These are phyloP conservation scores for Aspergillus candidus DNA, from an alignment of 2,329 filamentous ascomycete species.

Conservation along the genomic window DNA sequence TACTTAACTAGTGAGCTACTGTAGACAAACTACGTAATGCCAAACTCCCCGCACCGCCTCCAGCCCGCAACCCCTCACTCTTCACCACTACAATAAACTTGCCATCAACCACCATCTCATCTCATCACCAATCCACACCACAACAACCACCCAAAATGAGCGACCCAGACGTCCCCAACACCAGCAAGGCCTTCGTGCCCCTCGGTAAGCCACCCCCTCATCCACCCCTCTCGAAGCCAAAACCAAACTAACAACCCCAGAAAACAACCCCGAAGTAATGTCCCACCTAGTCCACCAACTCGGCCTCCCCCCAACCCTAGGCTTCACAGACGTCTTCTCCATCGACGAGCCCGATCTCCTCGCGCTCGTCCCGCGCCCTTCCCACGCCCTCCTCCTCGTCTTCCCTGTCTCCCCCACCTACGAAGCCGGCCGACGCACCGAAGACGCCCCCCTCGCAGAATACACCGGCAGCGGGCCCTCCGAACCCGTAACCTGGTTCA, in stretches of 20 bases:
- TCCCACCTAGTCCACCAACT: constrained; percentile 74
- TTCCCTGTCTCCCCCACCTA: constrained; percentile 79
- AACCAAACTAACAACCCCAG: constrained; percentile 28
- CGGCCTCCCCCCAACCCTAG: constrained; percentile 69
- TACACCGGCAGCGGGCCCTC: constrained; percentile 62
- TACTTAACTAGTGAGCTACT: too few relatives aligned
- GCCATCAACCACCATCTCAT: background rate
- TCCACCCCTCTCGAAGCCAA: background rate
- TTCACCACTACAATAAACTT: too few relatives aligned
- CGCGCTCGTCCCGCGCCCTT: constrained; percentile 79
- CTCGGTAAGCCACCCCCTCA: constrained; percentile 31
- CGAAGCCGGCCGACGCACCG: constrained; percentile 66
- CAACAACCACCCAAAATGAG: constrained; percentile 17
- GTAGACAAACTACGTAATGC: background rate
- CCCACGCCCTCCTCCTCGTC: constrained; percentile 81
- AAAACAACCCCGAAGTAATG: constrained; percentile 84
- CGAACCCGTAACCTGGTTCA: constrained; percentile 88
- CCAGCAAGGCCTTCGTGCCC: constrained; percentile 45
- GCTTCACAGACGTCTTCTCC: constrained; percentile 86
- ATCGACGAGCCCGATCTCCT: constrained; percentile 81
- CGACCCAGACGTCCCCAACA: constrained; percentile 31
- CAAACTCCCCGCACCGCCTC: background rate
- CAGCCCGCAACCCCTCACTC: too few relatives aligned
- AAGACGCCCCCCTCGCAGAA: constrained; percentile 59
- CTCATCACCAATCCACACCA: constrained; percentile 8